These are phyloP conservation scores for Rauvolfia tetraphylla DNA, from an alignment of 257 asterid genomes.

Conservation along the genomic window DNA sequence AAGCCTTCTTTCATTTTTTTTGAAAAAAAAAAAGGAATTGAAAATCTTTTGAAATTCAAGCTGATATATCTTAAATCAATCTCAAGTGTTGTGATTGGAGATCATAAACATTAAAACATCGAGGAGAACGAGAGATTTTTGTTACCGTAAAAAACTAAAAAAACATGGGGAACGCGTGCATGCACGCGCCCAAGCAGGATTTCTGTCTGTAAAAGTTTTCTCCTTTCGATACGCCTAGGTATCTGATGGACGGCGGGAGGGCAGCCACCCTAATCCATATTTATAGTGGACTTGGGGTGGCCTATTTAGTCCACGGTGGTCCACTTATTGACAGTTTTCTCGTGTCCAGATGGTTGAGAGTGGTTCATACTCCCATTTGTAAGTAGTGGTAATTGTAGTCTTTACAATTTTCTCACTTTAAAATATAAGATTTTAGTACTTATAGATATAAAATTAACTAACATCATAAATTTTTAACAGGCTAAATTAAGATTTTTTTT, in stretches of 20 bases:
- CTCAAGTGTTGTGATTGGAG: background rate
- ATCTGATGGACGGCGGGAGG: background rate
- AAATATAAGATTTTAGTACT: no score
- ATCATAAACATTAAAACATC: background rate
- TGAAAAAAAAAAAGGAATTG: background rate
- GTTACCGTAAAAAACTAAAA: background rate
- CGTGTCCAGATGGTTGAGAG: no score
- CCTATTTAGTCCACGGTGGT: background rate
- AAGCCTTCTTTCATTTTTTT: background rate
- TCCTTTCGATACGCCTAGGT: conserved; percentile 1
- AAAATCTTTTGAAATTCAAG: background rate
- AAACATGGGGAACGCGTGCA: background rate
- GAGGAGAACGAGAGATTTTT: background rate
- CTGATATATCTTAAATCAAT: background rate
- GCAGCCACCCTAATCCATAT: background rate
- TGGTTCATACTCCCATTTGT: no score
- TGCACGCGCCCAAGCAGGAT: background rate
- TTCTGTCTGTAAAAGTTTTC: background rate
- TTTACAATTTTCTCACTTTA: no score
- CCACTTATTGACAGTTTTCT: no score
- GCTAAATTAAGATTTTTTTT: no score
- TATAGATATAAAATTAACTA: no score
- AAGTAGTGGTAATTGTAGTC: no score
- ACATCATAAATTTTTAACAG: no score
- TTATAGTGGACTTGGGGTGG: background rate